Evolutionary conservation across 345 rosid genomes (phyloP).

Genomic region (Linum tenue): DNA sequence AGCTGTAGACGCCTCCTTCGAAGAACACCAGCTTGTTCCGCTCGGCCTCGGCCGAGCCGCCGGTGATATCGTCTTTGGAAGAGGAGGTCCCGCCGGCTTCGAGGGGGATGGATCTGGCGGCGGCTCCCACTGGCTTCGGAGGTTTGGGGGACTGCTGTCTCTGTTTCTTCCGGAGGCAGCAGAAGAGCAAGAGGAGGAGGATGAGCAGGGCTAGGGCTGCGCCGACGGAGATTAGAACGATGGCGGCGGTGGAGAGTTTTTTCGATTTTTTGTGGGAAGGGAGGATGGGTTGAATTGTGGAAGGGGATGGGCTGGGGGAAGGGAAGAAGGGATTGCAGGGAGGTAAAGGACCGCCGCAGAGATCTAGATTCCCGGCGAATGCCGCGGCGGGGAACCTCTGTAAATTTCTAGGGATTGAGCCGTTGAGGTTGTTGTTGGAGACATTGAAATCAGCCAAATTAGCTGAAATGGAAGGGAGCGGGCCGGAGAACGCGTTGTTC

Average conservation of each 20-base stretch:
- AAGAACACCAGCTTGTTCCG: not conserved
- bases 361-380: slow-evolving; percentile 51
- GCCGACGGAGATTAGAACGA: not conserved
- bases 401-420: slow-evolving; percentile 57
- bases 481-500: slow-evolving; percentile 48
- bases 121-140: too few relatives aligned
- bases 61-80: too few relatives aligned
- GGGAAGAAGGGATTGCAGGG: slow-evolving; percentile 26
- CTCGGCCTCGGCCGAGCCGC: too few relatives aligned
- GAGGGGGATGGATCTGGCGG: too few relatives aligned
- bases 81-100: too few relatives aligned
- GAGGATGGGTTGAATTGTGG: not conserved
- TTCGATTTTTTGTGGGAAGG: not conserved
- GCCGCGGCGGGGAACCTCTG: slow-evolving; percentile 59
- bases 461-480: slow-evolving; percentile 23
- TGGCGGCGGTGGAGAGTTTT: not conserved
- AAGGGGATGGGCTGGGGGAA: slow-evolving; percentile 10
- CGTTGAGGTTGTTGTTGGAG: slow-evolving; percentile 53
- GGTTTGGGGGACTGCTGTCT: not conserved
- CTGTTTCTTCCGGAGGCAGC: not conserved
- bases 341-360: slow-evolving; percentile 60
- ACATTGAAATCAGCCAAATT: slow-evolving; percentile 18
- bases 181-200: not conserved
- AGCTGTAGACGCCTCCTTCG: not conserved
- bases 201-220: not conserved